Evolutionary conservation across 495 filamentous ascomycete genomes (phyloP), one percentile per base, ranked within the genome.

Genomic region (Penicillium pulvis): DNA sequence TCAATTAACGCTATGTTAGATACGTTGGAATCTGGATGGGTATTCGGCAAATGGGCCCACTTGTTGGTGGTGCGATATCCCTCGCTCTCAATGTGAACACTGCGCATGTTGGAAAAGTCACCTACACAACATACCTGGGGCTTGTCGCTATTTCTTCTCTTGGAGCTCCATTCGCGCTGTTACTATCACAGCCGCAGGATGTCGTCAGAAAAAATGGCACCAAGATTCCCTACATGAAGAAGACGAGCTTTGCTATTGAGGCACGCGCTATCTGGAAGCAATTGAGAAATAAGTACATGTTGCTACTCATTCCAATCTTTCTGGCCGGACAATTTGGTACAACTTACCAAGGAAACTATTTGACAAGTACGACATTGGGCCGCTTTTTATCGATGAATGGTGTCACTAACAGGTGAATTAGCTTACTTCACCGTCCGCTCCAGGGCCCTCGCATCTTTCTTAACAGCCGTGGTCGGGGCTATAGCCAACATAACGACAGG

Each of bases 401-500:
- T 35, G 28, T 8, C 4, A 10, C 72, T 84, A 59, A 79, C 81
- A 16, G 53, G 46, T 56, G 49, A 0, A 28, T 14, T 41, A 65
- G 80, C 81, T 51, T 85, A 86, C 61, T 85, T 86, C 65, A 80
- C 79, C 1, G 82, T 86, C 8, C 77, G 81, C 1, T 71, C 80
- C 2, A 73, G 83, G 7, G 78, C 82, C 0, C 69, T 86, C 1
- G 80, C 79, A 1, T 73, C 81, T 24, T 73, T 77, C n/a, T 71
- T 76, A 0, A 79, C 79, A 23, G 69, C 63, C 2, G 59, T 83
- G 24, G 75, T 74, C 6, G 73, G 73, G 2, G 82, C 78, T 6
- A 61, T 74, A 20, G 79, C 79, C 45, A 80, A 80, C 53, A 53
- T 83, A 39, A 68, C 73, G 54, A 82, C 75, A 63, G 80, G 80